Evolutionary conservation across 2,329 filamentous ascomycete genomes (phyloP), one percentile per base, ranked within the genome.

Genomic region (Fusarium denticulatum): DNA sequence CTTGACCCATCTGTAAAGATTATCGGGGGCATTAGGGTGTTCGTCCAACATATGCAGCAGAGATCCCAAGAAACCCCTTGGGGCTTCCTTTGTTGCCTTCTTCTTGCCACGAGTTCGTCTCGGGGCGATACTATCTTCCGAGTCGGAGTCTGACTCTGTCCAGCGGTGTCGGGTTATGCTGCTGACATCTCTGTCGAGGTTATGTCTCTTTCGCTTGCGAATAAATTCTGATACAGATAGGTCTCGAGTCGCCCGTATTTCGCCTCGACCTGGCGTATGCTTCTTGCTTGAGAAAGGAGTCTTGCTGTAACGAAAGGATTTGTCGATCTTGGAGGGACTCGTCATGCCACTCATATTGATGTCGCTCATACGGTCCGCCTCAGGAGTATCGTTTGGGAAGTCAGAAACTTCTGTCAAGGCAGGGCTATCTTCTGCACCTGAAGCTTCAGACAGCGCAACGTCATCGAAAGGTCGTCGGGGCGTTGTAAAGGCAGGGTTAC

Each of bases 401-500:
- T 89, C 88, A 1, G 89, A 90, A 45, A 79, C 83, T 73, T 91
- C 90, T 49, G 88, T 90, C 77, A 83, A 81, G 32, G 87, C 88
- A 24, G 90, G 90, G 70, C 90, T 92, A 24, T 88, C 88, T 69
- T 92, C 90, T 47, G 86, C 85, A 34, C 86, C 86, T 7, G 89
- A 91, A 45, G 83, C 82, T 76, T 91, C 89, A 7, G 89, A 89
- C 55, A 88, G 81, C 6, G 84, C 77, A 22, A 86, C 82, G 39
- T 88, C 85, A 40, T 91, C 88, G 67, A 88, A 83, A 0, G 87
- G 86, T 65, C 87, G 88, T 55, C 90, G 87, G 1, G 90, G 90
- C 0, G 90, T 92, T 5, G 88, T 91, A 72, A 92, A 92, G 6
- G 89, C 87, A 2, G 90, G 88, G 73, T 92, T 92, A 28, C 90